Evolutionary conservation across 2,329 filamentous ascomycete genomes (phyloP).

Genomic region (Colletotrichum cereale): DNA sequence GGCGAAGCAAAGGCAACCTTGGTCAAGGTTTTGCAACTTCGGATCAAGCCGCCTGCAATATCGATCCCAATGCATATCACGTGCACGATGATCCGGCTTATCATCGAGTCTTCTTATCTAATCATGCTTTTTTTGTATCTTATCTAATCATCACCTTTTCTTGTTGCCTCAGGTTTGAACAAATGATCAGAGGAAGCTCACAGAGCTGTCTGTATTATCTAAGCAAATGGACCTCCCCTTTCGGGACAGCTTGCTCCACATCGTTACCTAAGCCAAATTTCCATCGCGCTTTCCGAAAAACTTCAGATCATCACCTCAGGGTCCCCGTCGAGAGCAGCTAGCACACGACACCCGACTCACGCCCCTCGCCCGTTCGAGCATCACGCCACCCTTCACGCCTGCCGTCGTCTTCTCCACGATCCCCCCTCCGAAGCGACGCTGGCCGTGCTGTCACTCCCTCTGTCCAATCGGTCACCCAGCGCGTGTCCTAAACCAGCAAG

Average conservation of each 20-base stretch:
- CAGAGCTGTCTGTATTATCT: background rate
- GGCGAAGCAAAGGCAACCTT: slow-evolving; percentile 20
- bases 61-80: background rate
- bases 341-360: slow-evolving; percentile 19
- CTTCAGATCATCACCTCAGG: slow-evolving; percentile 32
- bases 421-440: slow-evolving; percentile 28
- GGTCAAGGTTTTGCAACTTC: slow-evolving; percentile 13
- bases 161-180: background rate
- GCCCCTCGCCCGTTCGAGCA: background rate
- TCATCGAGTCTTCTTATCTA: background rate
- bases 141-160: background rate
- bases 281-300: slow-evolving; percentile 31
- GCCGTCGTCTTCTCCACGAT: background rate
- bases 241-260: slow-evolving; percentile 29
- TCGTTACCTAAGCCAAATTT: slow-evolving; percentile 34
- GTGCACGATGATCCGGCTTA: background rate
- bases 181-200: too few species aligned
- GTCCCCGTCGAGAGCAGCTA: slow-evolving; percentile 14
- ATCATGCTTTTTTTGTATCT: accelerated
- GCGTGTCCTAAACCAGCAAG: background rate
- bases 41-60: slow-evolving; percentile 9
- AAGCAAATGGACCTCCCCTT: slow-evolving; percentile 12
- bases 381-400: slow-evolving; percentile 3
- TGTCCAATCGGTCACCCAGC: background rate
- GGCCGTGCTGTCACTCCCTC: slow-evolving; percentile 26